Base-by-base conservation (phyloP, 768 basidiomycete genomes). In the Podaxis sp. region DNA sequence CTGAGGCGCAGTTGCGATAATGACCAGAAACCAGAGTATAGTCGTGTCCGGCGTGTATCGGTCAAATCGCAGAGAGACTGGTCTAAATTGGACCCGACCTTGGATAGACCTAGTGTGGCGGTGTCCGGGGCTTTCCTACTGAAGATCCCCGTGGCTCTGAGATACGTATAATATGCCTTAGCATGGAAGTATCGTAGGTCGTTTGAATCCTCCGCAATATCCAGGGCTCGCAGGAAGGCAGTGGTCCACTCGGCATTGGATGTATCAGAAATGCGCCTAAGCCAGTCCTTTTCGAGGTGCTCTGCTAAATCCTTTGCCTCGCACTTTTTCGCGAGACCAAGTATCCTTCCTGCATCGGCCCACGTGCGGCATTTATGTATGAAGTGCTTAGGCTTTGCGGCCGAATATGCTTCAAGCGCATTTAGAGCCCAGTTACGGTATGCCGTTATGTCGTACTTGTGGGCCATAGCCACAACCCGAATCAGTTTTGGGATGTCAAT, bases 381-480 rank as follows among this genome's bases (percentile, higher is more conserved):
- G 19, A 26, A 15, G 39, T 12, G 2, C 11, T 19, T 19, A 3
- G 30, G 15, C 12, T 3, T n/a, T 17, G 28, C 12, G 28, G 55
- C n/a, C 22, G 55, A 59, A 24, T 19, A n/a, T 15, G 28, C 19
- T 33, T 59, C 48, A 38, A 49, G 24, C 1, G 19, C 30, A 24
- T 30, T 11, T 22, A 48, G 28, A 7, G 51, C 33, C 59, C 59
- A 60, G 2, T 19, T 17, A 13, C 9, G 36, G 6, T 52, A 28
- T n/a, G 12, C 36, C 12, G 4, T 22, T n/a, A 60, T 8, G 7
- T 52, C 51, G 12, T 60, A 60, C 26, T 60, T 60, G 22, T 60
- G 59, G 4, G 59, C 33, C 38, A 60, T 40, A 2, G 49, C 26
- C 8, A 22, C 13, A 11, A 60, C 9, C 8, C 36, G 49, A 8